Evolutionary conservation across 2,329 filamentous ascomycete species (phyloP).

Genomic region (Pseudocercospora pini-densiflorae): DNA sequence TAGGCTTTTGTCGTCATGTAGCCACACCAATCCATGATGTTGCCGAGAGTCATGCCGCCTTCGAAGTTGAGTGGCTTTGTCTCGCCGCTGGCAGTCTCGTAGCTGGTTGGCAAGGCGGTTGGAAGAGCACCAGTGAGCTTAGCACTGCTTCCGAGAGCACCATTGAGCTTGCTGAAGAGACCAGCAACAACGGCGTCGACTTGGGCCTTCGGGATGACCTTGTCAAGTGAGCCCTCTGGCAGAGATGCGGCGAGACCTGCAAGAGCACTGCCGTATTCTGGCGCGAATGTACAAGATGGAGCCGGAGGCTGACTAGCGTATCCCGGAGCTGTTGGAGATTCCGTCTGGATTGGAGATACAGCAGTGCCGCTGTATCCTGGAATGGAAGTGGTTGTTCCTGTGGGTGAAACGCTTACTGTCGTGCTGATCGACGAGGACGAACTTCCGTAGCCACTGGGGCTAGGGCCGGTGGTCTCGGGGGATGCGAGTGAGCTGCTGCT

Average conservation of each 20-base stretch:
- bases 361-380: slow-evolving; percentile 14
- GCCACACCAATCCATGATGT: slow-evolving; percentile 25
- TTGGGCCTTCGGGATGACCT: slow-evolving; percentile 18
- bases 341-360: slow-evolving; percentile 15
- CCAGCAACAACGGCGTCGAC: slow-evolving; percentile 17
- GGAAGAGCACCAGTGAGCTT: slow-evolving; percentile 6
- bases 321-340: slow-evolving; percentile 14
- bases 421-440: slow-evolving; percentile 5
- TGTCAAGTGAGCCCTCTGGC: slow-evolving; percentile 15
- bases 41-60: slow-evolving; percentile 23
- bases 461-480: neutral
- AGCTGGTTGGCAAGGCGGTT: slow-evolving; percentile 8
- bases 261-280: slow-evolving; percentile 16
- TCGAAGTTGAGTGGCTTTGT: slow-evolving; percentile 12
- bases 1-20: slow-evolving; percentile 21
- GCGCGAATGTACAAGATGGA: slow-evolving; percentile 16
- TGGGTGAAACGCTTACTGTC: slow-evolving; percentile 8
- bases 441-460: slow-evolving; percentile 1
- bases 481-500: neutral
- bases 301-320: slow-evolving; percentile 18
- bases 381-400: slow-evolving; percentile 13
- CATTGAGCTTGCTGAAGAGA: slow-evolving; percentile 17
- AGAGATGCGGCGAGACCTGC: slow-evolving; percentile 9
- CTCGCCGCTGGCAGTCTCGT: slow-evolving; percentile 11
- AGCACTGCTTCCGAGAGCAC: slow-evolving; percentile 2